Conservation (phyloP, 306 rosid species). For the Ormosia emarginata region DNA sequence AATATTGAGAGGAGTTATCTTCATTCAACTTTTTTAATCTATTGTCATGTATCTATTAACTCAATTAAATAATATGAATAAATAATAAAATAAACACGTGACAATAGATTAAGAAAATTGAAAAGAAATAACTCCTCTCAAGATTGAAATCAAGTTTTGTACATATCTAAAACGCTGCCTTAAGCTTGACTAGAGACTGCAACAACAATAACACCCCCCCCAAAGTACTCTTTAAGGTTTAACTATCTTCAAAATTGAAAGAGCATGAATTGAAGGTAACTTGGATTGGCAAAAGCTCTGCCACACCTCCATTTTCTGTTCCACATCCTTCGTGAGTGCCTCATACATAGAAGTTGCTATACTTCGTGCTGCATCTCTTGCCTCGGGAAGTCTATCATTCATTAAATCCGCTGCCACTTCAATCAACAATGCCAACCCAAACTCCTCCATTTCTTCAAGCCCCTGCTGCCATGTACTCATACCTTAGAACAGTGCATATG, state of each 20-base stretch:
- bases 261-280: conserved; percentile 60
- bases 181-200: background rate
- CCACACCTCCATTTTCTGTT: conserved; percentile 74
- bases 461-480: conserved; percentile 41
- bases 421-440: conserved; percentile 58
- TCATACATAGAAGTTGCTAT: conserved; percentile 50
- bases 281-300: conserved; percentile 77
- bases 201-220: background rate
- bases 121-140: too few relatives aligned
- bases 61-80: too few relatives aligned
- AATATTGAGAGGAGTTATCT: too few relatives aligned
- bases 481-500: background rate
- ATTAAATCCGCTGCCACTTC: conserved; percentile 69
- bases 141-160: too few relatives aligned
- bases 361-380: conserved; percentile 89
- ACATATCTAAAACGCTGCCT: conserved; percentile 7
- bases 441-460: conserved; percentile 63
- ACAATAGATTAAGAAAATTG: too few relatives aligned
- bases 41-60: too few relatives aligned
- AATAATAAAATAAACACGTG: too few relatives aligned
- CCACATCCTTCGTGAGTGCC: conserved; percentile 49
- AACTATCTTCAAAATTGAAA: conserved; percentile 65
- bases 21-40: too few relatives aligned
- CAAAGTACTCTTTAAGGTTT: conserved; percentile 22
- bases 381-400: conserved; percentile 90